These are phyloP conservation scores for Stephania japonica DNA, from an alignment of 164 flowering plant species.

Conservation along the genomic window DNA sequence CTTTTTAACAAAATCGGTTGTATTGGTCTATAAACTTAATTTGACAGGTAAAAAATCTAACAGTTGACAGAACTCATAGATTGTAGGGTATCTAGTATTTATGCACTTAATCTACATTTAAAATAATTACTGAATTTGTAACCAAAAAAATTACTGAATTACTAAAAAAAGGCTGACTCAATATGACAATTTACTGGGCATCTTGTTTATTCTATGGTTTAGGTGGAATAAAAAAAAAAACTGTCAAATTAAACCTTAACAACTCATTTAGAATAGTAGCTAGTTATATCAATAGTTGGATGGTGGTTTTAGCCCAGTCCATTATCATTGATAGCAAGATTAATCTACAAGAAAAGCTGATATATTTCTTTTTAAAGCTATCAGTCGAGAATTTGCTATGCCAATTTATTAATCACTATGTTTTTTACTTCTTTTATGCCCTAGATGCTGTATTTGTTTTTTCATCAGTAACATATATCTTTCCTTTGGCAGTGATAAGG, in stretches of 20 bases:
- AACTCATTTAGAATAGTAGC: background rate
- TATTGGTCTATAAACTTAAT: background rate
- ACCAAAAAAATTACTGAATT: no score
- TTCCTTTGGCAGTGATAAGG: constrained; percentile 68
- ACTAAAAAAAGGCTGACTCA: background rate
- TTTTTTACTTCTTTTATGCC: background rate
- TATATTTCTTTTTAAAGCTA: background rate
- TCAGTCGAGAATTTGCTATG: background rate
- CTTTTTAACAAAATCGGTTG: no score
- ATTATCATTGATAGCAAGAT: background rate
- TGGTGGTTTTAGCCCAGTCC: background rate
- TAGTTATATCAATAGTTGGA: background rate
- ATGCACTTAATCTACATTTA: background rate
- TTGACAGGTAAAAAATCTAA: background rate
- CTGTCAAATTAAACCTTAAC: background rate
- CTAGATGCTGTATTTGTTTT: background rate
- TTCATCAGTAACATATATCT: constrained; percentile 4
- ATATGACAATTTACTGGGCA: background rate
- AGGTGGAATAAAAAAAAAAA: background rate
- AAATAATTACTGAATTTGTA: no score
- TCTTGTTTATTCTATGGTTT: background rate
- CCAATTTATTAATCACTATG: background rate
- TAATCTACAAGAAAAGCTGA: background rate
- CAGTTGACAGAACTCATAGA: background rate
- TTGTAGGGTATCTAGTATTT: background rate